Evolutionary conservation across 495 filamentous ascomycete species (phyloP).

Genomic region (Aspergillus mulundensis): DNA sequence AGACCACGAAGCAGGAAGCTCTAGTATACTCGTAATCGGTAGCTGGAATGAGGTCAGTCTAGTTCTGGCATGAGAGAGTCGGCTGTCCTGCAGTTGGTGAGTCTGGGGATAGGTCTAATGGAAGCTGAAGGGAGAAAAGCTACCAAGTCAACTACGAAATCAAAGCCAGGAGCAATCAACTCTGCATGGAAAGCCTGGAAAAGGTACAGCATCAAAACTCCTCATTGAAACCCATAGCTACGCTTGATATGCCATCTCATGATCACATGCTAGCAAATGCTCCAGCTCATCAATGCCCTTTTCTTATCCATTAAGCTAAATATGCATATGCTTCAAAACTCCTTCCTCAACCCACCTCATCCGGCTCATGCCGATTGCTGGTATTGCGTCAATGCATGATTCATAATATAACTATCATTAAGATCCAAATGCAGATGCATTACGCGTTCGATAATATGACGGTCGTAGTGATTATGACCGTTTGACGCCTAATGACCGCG

Average conservation of each 20-base stretch:
- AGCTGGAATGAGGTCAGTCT: too few relatives aligned
- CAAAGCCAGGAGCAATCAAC: too few relatives aligned
- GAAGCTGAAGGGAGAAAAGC: too few relatives aligned
- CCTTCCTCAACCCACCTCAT: neutral
- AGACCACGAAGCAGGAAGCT: too few relatives aligned
- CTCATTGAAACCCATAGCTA: neutral
- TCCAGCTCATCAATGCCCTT: neutral
- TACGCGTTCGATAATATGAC: conserved; percentile 3
- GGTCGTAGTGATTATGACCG: neutral
- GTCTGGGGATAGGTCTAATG: too few relatives aligned
- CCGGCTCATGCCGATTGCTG: neutral
- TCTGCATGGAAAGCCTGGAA: neutral
- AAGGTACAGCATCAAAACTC: neutral
- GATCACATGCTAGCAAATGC: neutral
- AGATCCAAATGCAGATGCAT: conserved; percentile 8
- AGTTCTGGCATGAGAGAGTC: too few relatives aligned
- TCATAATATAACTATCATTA: conserved; percentile 6
- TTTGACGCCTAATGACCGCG: conserved; percentile 11
- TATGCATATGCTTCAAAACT: neutral
- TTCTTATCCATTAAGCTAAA: neutral
- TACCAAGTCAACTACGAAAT: too few relatives aligned
- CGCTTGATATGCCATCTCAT: neutral
- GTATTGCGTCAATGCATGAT: conserved; percentile 15
- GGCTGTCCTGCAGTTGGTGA: too few relatives aligned
- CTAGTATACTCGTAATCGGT: too few relatives aligned